Percentiles rank a stretch among this genome's conserved stretches.
Evolutionary conservation across 106 monocot genomes (phyloP).

Genomic region (Apostasia shenzhenica): DNA sequence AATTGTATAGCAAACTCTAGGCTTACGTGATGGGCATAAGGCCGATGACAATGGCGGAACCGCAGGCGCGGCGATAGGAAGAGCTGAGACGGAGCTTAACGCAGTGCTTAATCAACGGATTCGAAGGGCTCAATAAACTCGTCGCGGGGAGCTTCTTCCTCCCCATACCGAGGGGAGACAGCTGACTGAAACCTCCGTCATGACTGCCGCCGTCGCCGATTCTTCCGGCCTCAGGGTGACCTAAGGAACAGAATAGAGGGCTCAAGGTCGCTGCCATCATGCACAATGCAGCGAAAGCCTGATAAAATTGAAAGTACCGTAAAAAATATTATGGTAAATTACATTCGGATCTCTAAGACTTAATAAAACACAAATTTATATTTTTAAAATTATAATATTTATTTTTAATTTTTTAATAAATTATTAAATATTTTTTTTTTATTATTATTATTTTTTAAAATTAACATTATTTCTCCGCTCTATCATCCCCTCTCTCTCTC

Average conservation of each 20-base stretch:
- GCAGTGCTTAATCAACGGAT: slow-evolving; percentile 95
- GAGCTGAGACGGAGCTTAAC: slow-evolving; percentile 93
- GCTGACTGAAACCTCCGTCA: background rate
- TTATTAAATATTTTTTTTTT: too few species aligned
- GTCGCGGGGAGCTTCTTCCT: slow-evolving; percentile 1
- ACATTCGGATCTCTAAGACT: too few species aligned
- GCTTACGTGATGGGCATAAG: slow-evolving; percentile 64
- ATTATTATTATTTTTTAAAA: too few species aligned
- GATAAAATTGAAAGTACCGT: too few species aligned
- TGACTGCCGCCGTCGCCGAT: background rate
- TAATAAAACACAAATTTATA: too few species aligned
- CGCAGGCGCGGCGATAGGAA: slow-evolving; percentile 62
- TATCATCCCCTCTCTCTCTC: too few species aligned
- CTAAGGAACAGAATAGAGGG: background rate
- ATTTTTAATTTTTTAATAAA: too few species aligned
- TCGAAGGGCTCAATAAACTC: slow-evolving; percentile 67
- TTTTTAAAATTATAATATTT: too few species aligned
- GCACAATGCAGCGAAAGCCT: too few species aligned
- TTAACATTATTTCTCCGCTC: too few species aligned
- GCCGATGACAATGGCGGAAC: slow-evolving; percentile 65
- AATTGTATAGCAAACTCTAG: too few species aligned
- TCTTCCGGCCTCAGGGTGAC: background rate
- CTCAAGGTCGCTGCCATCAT: background rate
- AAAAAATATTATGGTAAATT: too few species aligned
- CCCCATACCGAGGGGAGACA: background rate